Conservation (phyloP, 1,284 basidiomycete species). For the Moniliophthora roreri region DNA sequence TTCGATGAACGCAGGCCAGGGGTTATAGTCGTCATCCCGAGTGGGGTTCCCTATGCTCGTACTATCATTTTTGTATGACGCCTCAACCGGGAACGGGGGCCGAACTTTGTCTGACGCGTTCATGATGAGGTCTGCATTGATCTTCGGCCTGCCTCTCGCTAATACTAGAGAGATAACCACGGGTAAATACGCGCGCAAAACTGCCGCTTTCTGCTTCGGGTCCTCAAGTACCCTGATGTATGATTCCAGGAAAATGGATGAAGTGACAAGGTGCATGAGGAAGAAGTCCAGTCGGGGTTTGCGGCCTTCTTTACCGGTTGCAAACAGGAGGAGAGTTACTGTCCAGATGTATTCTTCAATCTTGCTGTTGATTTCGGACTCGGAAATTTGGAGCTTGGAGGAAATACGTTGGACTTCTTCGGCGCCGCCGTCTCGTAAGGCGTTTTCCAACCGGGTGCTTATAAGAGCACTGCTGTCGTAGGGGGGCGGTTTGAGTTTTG, state of each 20-base stretch:
- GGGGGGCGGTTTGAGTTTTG: constrained; percentile 49
- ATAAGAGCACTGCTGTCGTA: constrained; percentile 48
- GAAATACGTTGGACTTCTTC: constrained; percentile 49
- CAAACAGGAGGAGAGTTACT: constrained; percentile 52
- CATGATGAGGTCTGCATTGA: constrained; percentile 58
- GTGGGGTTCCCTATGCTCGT: constrained; percentile 36
- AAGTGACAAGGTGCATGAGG: constrained; percentile 70
- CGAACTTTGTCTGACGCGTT: constrained; percentile 44
- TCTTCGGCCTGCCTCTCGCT: constrained; percentile 57
- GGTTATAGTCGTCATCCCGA: constrained; percentile 42
- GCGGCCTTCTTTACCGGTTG: constrained; percentile 48
- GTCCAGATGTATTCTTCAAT: constrained; percentile 56
- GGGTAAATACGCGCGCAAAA: constrained; percentile 51
- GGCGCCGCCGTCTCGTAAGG: constrained; percentile 38
- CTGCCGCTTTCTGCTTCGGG: constrained; percentile 37
- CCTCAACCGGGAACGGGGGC: constrained; percentile 28
- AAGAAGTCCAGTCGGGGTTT: constrained; percentile 67
- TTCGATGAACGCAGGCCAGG: constrained; percentile 60
- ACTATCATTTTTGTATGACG: constrained; percentile 15
- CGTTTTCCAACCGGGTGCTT: constrained; percentile 32
- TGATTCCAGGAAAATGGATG: constrained; percentile 58
- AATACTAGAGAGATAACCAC: constrained; percentile 44
- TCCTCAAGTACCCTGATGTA: constrained; percentile 39
- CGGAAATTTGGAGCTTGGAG: constrained; percentile 45
- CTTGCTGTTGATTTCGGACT: constrained; percentile 40